Base-by-base conservation (phyloP, 495 filamentous ascomycete species). In the Stereocaulon alpinum region DNA sequence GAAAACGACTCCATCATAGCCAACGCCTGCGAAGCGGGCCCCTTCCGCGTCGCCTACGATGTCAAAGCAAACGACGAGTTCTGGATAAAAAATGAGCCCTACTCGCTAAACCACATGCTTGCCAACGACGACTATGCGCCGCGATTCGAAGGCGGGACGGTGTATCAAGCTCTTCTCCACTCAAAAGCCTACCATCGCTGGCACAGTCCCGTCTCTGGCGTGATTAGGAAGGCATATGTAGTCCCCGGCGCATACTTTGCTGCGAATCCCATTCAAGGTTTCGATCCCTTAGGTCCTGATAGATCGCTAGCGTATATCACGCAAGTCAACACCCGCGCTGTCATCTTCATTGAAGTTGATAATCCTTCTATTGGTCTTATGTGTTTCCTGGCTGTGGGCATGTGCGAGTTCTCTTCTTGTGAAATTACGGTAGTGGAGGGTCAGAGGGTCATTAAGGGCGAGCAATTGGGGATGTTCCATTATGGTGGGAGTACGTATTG, bases 81-180 rank as follows among this genome's bases (percentile, higher is more conserved):
- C 74, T 89, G 84, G 85, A 71, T 83, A 58, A 90, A 89, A 63
- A 73, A 72, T 41, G 83, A 88, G 67, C 84, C 80, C 0, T 86
- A 86, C 65, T 84, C 80, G 3, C 65, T 86, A 11, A 59, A 71
- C 0, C 77, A 88, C 66, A 88, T 88, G 80, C 74, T 87, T 1
- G 76, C 68, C 0, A 68, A 81, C 61, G 76, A 84, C 58, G 62
- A 72, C 0, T 67, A 81, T 4, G 71, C 79, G 0, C n/a, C 37
- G 4, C 69, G 80, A 12, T 87, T 87, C 64, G 73, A 75, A n/a
- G 74, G 73, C 0, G 82, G 79, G 0, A 86, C 81, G 0, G 69
- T 88, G 6, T 88, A 88, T 63, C 85, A 88, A 61, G 84, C 82
- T 0, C 87, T 84, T 62, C 71, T 87, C 3, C 81, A 77, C 20